These are phyloP conservation scores for Aspergillus heteromorphus DNA, from an alignment of 495 filamentous ascomycete species.

Conservation along the genomic window DNA sequence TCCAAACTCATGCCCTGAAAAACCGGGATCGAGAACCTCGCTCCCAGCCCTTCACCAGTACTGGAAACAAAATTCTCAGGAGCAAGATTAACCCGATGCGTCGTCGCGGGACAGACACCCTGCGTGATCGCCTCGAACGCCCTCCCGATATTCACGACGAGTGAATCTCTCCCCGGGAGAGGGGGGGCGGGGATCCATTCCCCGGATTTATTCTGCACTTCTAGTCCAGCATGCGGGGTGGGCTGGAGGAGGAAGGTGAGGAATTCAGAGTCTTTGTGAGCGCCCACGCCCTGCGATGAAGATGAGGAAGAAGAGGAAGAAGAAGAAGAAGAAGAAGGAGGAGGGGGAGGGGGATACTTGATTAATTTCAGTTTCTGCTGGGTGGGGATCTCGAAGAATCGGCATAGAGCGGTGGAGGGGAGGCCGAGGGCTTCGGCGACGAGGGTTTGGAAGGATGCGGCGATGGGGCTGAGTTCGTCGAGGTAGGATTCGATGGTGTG, in stretches of 20 bases:
- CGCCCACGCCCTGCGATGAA: slow-evolving; percentile 63
- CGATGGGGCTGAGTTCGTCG: slow-evolving; percentile 60
- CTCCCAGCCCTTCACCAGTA: slow-evolving; percentile 42
- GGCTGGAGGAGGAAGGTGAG: slow-evolving; percentile 84
- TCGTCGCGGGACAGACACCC: slow-evolving; percentile 81
- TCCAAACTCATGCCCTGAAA: slow-evolving; percentile 89
- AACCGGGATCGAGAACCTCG: slow-evolving; percentile 81
- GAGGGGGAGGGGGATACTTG: slow-evolving; percentile 66
- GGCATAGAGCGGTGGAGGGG: slow-evolving; percentile 63
- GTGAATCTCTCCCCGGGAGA: slow-evolving; percentile 45
- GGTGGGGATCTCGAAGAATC: slow-evolving; percentile 73
- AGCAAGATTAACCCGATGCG: slow-evolving; percentile 63
- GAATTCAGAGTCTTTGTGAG: slow-evolving; percentile 92
- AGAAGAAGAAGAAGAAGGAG: not conserved
- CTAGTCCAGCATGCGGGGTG: slow-evolving; percentile 70
- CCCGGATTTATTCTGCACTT: slow-evolving; percentile 81
- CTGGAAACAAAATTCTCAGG: slow-evolving; percentile 24
- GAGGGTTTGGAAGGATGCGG: slow-evolving; percentile 70
- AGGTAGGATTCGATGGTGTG: slow-evolving; percentile 69
- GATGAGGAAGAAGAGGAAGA: not conserved
- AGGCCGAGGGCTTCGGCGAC: slow-evolving; percentile 86
- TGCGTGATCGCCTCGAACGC: slow-evolving; percentile 86
- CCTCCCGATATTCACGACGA: slow-evolving; percentile 90
- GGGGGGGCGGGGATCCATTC: slow-evolving; percentile 66
- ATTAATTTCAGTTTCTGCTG: slow-evolving; percentile 89